phyloP scores from a whole-genome alignment of 2,329 filamentous ascomycete species.

The Westerdykella ornata region DNA sequence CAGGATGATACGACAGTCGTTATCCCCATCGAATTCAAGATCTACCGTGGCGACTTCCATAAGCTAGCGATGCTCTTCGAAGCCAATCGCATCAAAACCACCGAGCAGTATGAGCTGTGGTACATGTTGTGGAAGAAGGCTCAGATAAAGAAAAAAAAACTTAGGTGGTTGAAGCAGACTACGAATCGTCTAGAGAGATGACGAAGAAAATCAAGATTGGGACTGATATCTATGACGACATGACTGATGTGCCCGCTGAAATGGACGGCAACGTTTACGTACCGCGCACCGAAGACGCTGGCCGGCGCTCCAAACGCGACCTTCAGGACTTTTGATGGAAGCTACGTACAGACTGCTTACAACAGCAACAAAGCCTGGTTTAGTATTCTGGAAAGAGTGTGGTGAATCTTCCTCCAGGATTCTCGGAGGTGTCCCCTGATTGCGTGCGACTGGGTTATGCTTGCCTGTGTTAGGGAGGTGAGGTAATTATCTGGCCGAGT shows the following conservation, averaged over 20 bases:
- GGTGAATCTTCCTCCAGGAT: too few relatives aligned
- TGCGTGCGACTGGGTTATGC: too few relatives aligned
- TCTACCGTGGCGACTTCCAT: constrained; percentile 9
- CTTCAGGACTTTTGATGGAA: constrained; percentile 9
- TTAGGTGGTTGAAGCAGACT: constrained; percentile 5
- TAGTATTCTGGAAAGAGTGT: too few relatives aligned
- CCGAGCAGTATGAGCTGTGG: constrained; percentile 5
- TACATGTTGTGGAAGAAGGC: constrained; percentile 12
- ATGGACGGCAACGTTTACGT: constrained; percentile 1
- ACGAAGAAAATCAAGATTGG: constrained; percentile 3
- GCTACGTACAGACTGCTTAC: not conserved
- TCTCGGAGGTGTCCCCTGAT: too few relatives aligned
- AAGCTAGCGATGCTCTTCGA: constrained; percentile 4
- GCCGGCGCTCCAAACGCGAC: constrained; percentile 8
- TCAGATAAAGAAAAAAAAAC: not conserved
- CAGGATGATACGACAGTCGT: constrained; percentile 8
- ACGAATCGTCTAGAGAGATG: not conserved
- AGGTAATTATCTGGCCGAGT: too few relatives aligned
- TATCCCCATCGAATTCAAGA: constrained; percentile 9
- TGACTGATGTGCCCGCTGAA: constrained; percentile 4
- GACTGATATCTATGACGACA: constrained; percentile 7
- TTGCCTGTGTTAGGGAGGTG: too few relatives aligned
- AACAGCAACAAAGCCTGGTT: too few relatives aligned
- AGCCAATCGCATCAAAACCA: constrained; percentile 6
- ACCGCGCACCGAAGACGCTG: constrained; percentile 13